Evolutionary conservation across 345 rosid genomes (phyloP), one percentile per base, ranked within the genome.

Genomic region (Corchorus capsularis): DNA sequence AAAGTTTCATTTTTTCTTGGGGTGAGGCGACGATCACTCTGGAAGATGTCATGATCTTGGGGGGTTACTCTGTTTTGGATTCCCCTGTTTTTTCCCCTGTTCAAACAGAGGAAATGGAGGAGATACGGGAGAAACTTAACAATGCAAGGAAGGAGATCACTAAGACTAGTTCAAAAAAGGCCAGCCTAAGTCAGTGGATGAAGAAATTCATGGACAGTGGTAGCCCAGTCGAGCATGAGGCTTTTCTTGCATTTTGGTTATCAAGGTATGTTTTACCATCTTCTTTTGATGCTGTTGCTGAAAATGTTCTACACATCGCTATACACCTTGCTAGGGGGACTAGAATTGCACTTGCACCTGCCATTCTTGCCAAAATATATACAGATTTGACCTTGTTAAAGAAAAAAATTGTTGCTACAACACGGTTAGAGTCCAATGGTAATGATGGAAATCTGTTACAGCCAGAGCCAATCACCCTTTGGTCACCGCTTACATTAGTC

Each of bases 1-100:
- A 85, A 15, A 76, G 85, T 0, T 91, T 91, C 54, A 56, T 87
- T 13, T 89, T 89, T 20, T 70, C 82, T 1, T 91, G 86, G 91
- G 94, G 91, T 39, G 93, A 85, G 75, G 84, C 91, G 3, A 86
- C 86, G 3, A 6, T 89, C 3, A 84, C 91, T 0, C 73, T 87
- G 8, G 90, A 91, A 71, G 90, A 87, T 54, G 76, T 86, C 62
- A 60, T 72, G 82, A 12, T 87, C 14, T 69, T 82, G 3, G 78
- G 87, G 70, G 86, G 90, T 5, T 89, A 79, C 71, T 80, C 91
- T 43, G 87, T 84, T 82, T 59, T 82, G 72, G 92, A 89, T 2
- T 83, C 62, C 37, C 86, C 91, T 16, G 79, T 80, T 80, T 86
- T 70, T n/a, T 37, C 72, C n/a, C 54, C 79, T 74, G 22, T 63